Evolutionary conservation across 2,329 filamentous ascomycete genomes (phyloP).

Genomic region (Corynespora cassiicola): DNA sequence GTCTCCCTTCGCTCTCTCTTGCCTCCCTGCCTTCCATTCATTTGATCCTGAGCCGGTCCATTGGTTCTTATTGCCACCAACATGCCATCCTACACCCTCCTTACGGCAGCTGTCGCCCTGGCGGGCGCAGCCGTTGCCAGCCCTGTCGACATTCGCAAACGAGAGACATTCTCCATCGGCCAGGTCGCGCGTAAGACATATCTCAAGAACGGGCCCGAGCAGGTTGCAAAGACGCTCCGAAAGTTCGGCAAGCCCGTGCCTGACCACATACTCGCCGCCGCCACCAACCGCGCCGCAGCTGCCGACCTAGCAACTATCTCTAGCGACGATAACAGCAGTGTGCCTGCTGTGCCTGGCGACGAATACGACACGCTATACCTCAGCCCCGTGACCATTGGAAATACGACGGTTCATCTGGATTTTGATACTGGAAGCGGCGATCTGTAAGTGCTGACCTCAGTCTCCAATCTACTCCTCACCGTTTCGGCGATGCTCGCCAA

Average conservation of each 20-base stretch:
- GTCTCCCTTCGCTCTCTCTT: conserved; percentile 17
- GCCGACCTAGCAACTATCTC: no score
- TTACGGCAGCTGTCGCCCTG: conserved; percentile 41
- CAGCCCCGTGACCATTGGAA: conserved; percentile 66
- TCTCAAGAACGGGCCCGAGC: conserved; percentile 46
- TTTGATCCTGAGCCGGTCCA: no score
- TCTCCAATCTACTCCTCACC: conserved; percentile 3
- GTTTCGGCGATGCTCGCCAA: conserved; percentile 10
- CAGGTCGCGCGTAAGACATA: conserved; percentile 37
- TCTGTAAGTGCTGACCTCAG: conserved; percentile 64
- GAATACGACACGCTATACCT: conserved; percentile 40
- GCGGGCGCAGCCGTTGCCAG: conserved; percentile 29
- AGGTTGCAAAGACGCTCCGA: conserved; percentile 48
- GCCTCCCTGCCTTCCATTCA: conserved; percentile 18
- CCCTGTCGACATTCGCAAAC: conserved; percentile 38
- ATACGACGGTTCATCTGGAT: conserved; percentile 69
- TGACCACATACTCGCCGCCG: conserved; percentile 34
- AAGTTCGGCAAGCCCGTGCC: conserved; percentile 45
- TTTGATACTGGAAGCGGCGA: conserved; percentile 75
- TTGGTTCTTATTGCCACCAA: conserved; percentile 8
- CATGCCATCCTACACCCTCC: conserved; percentile 41
- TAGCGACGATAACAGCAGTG: conserved; percentile 49
- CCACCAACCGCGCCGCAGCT: conserved; percentile 20
- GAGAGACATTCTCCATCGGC: conserved; percentile 33
- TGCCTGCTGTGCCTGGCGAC: conserved; percentile 49